phyloP scores from a whole-genome alignment of 108 stramenopile species.

The Phaeodactylum tricornutum region DNA sequence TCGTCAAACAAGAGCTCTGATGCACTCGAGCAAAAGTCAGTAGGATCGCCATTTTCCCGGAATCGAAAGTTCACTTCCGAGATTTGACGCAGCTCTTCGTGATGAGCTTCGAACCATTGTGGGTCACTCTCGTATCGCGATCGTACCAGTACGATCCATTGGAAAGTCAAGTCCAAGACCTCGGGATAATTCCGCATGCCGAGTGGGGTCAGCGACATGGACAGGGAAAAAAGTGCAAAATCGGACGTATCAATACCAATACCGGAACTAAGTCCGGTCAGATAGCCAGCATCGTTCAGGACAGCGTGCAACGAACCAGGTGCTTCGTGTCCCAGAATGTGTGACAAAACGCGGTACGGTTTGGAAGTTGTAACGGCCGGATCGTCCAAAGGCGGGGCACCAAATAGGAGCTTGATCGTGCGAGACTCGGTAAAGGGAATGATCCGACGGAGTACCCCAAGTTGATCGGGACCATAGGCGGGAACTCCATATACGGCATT shows the following conservation, averaged over 20 bases:
- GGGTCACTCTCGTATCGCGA: constrained; percentile 30
- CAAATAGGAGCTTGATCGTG: constrained; percentile 77
- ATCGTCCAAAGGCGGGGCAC: constrained; percentile 78
- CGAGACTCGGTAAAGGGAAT: constrained; percentile 83
- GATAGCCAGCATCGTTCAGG: constrained; percentile 63
- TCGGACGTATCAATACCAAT: constrained; percentile 48
- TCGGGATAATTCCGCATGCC: constrained; percentile 61
- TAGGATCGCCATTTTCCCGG: constrained; percentile 75
- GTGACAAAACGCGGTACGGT: constrained; percentile 80
- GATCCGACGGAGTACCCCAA: constrained; percentile 63
- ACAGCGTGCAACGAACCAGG: constrained; percentile 78
- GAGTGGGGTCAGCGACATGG: constrained; percentile 67
- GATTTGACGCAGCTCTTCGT: constrained; percentile 67
- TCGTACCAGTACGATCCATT: constrained; percentile 73
- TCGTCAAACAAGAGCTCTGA: constrained; percentile 69
- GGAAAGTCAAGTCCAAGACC: constrained; percentile 62
- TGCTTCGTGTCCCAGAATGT: constrained; percentile 96
- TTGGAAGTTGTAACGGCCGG: constrained; percentile 43
- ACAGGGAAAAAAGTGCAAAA: constrained; percentile 60
- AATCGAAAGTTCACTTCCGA: constrained; percentile 58
- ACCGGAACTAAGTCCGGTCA: constrained; percentile 75
- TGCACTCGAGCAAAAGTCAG: constrained; percentile 63
- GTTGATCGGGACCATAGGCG: constrained; percentile 62
- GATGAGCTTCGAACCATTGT: constrained; percentile 47
- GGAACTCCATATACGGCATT: constrained; percentile 47